These are phyloP conservation scores for Petasospora rhodanensis DNA, from an alignment of 1,139 yeast genomes.

Conservation along the genomic window DNA sequence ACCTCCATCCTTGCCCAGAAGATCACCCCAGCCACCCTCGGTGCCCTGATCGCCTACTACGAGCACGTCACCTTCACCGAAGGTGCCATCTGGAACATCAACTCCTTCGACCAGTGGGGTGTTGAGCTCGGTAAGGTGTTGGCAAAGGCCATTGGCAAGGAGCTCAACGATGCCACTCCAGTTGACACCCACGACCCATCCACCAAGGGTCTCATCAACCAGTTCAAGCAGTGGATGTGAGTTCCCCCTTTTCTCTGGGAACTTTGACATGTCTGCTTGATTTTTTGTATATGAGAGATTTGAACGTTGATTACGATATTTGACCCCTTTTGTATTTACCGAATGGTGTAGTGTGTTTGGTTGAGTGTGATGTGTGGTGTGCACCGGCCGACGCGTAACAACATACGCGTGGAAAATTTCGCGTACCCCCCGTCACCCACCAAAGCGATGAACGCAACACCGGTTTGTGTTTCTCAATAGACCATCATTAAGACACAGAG, in stretches of 20 bases:
- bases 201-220: slow-evolving; percentile 89
- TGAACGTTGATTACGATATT: too few relatives aligned
- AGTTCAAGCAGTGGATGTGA: slow-evolving; percentile 83
- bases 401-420: too few relatives aligned
- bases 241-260: too few relatives aligned
- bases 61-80: slow-evolving; percentile 96
- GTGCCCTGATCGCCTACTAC: slow-evolving; percentile 94
- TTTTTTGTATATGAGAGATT: too few relatives aligned
- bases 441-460: too few relatives aligned
- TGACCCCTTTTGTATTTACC: not conserved
- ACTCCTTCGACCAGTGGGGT: slow-evolving; percentile 99
- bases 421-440: slow-evolving; percentile 1
- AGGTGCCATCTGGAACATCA: slow-evolving; percentile 99
- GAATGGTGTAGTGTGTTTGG: too few relatives aligned
- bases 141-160: slow-evolving; percentile 92
- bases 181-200: slow-evolving; percentile 80
- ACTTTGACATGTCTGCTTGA: not conserved
- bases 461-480: too few relatives aligned
- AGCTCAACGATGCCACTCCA: slow-evolving; percentile 58
- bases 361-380: too few relatives aligned
- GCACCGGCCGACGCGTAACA: too few relatives aligned
- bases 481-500: too few relatives aligned
- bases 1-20: slow-evolving; percentile 93
- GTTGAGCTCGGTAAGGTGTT: slow-evolving; percentile 97
- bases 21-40: slow-evolving; percentile 93